phyloP scores from a whole-genome alignment of 345 rosid genomes.

The Lagerstroemia speciosa region DNA sequence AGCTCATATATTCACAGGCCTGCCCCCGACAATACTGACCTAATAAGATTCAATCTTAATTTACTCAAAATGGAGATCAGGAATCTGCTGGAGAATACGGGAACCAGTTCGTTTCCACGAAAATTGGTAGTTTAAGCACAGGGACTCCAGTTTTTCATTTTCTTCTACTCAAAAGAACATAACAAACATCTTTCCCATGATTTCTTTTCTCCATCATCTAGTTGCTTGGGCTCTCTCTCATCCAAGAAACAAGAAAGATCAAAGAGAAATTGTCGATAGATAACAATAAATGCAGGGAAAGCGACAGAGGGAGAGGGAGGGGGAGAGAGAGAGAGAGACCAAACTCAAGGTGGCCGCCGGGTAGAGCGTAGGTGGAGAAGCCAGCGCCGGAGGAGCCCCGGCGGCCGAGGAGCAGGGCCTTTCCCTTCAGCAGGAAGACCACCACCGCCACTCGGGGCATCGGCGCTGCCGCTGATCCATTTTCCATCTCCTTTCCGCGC shows the following conservation, averaged over 20 bases:
- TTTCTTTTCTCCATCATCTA: no score
- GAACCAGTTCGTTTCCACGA: not conserved
- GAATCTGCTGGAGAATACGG: not conserved
- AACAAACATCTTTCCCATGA: not conserved
- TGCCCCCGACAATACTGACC: not conserved
- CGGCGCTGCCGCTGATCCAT: conserved; percentile 9
- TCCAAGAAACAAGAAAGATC: not conserved
- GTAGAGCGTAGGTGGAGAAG: conserved; percentile 69
- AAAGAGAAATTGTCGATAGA: not conserved
- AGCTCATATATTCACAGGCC: not conserved
- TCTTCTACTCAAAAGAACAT: not conserved
- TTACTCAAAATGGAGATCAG: not conserved
- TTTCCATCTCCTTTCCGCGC: conserved; percentile 13
- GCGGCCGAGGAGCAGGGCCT: conserved; percentile 53
- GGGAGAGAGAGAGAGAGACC: conserved; percentile 32
- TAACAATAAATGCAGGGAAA: no score
- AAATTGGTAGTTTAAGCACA: not conserved
- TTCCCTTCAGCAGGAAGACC: conserved; percentile 56
- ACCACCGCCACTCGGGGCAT: conserved; percentile 68
- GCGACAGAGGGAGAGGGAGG: not conserved
- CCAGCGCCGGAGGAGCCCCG: conserved; percentile 59
- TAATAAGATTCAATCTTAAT: not conserved
- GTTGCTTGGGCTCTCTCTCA: no score
- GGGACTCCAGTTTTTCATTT: not conserved
- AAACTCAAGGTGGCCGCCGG: conserved; percentile 96